Conservation (phyloP, 805 yeast species). For the Myxozyma sirexii region DNA sequence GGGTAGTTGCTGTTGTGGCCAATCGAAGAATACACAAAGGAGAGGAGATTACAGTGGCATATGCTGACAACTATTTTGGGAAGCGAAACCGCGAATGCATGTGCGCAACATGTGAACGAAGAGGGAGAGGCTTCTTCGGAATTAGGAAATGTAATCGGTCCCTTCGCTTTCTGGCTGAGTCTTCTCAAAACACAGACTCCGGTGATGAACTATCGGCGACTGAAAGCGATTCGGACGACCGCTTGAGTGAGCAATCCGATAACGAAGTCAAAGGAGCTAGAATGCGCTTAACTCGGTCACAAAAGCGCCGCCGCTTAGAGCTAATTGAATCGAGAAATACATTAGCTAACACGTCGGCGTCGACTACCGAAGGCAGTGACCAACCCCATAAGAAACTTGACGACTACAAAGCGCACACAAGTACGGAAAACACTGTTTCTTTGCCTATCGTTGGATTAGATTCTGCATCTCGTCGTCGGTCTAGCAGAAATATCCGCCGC, state of each 20-base stretch:
- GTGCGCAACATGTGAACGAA: slow-evolving; percentile 50
- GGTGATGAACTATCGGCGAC: background rate
- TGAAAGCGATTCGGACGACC: background rate
- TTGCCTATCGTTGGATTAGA: background rate
- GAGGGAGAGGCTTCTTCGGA: slow-evolving; percentile 23
- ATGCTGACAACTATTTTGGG: slow-evolving; percentile 51
- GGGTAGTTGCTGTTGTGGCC: slow-evolving; percentile 45
- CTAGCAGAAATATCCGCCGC: slow-evolving; percentile 2
- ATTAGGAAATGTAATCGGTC: background rate
- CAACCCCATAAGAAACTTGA: background rate
- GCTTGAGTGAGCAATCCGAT: slow-evolving; percentile 6
- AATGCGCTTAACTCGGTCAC: slow-evolving; percentile 12
- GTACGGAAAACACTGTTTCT: background rate
- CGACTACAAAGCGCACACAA: background rate
- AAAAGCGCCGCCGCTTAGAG: slow-evolving; percentile 9
- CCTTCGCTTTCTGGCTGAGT: background rate
- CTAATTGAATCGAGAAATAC: background rate
- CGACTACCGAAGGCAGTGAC: background rate
- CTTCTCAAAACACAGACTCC: background rate
- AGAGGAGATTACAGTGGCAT: slow-evolving; percentile 53
- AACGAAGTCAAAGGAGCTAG: slow-evolving; percentile 6
- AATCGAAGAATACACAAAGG: slow-evolving; percentile 45
- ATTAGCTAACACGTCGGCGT: background rate
- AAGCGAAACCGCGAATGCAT: slow-evolving; percentile 48
- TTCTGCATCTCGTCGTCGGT: slow-evolving; percentile 10